Evolutionary conservation across 495 filamentous ascomycete genomes (phyloP).

Genomic region (Recurvomyces mirabilis): DNA sequence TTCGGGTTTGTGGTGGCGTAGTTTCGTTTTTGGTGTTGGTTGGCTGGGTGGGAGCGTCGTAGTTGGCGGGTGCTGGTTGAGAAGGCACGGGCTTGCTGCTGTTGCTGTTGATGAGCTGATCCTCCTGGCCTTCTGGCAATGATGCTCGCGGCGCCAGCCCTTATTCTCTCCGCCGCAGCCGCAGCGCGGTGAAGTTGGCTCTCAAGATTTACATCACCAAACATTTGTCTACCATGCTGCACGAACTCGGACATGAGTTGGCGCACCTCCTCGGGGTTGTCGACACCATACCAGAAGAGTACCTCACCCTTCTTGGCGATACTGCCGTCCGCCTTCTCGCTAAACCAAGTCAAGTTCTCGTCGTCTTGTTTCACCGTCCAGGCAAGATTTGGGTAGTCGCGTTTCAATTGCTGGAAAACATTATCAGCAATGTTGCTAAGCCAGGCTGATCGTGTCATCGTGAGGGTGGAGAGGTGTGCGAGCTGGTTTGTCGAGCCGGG

Average conservation of each 20-base stretch:
- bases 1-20: constrained; percentile 83
- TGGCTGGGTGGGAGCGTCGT: neutral
- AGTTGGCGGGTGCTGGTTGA: constrained; percentile 7
- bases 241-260: constrained; percentile 81
- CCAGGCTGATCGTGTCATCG: constrained; percentile 93
- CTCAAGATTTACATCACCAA: constrained; percentile 84
- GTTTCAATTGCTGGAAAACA: constrained; percentile 84
- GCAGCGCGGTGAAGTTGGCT: constrained; percentile 69
- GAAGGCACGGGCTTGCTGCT: constrained; percentile 13
- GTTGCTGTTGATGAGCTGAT: no score
- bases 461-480: constrained; percentile 83
- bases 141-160: constrained; percentile 11
- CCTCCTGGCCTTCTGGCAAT: constrained; percentile 38
- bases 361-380: constrained; percentile 98
- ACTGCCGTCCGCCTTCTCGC: constrained; percentile 91
- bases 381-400: constrained; percentile 79
- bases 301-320: constrained; percentile 68
- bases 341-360: constrained; percentile 98
- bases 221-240: constrained; percentile 72
- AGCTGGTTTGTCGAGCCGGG: constrained; percentile 35
- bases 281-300: constrained; percentile 94
- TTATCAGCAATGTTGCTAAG: constrained; percentile 95
- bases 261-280: constrained; percentile 73
- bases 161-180: constrained; percentile 39
- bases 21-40: constrained; percentile 27